Evolutionary conservation across 1,139 yeast species (phyloP), one percentile per base, ranked within the genome.

Genomic region (Zygoascus sp.): DNA sequence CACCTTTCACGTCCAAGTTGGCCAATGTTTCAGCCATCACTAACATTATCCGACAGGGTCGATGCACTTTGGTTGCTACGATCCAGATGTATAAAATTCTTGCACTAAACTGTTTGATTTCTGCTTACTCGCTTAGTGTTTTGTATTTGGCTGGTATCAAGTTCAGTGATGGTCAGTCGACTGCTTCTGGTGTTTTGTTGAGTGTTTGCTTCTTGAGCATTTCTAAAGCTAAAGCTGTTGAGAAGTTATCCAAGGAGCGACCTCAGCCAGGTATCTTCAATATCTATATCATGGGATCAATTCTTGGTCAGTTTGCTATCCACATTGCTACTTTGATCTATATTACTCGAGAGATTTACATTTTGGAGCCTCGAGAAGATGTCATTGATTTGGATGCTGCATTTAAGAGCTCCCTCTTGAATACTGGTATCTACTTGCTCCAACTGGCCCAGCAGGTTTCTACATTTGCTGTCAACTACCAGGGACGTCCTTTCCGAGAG

Each of bases 231-330:
- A 83, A 81, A 60, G 95, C 98, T 32, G 72, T 90, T 51, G 87
- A 92, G 53, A 86, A 88, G 66, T 75, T 92, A 56, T 86, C 96
- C 10, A 87, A 84, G 67, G 88, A 89, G 67, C 83, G 99, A 70
- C 99, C 99, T 32, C 98, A 90, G 70, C 94, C 95, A 40, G 97
- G 97, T 52, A 94, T 92, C 56, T 94, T 94, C 75, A 92, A 90
- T 68, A 75, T 74, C 54, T 92, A 92, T 69, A 92, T 90, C 59
- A 90, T 92, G 96, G 98, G 98, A 3, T 90, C 97, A 1, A 90
- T 92, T 57, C 73, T 92, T 57, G 95, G 97, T 35, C 99, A 92
- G 69, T 94, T 92, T 75, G 95, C 95, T 13, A 80, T 92, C 56
- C 99, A 92, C 65, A 83, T 92, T 58, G 69, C 74, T 40, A 81